phyloP scores from a whole-genome alignment of 257 asterid genomes.

The Lavandula angustifolia region DNA sequence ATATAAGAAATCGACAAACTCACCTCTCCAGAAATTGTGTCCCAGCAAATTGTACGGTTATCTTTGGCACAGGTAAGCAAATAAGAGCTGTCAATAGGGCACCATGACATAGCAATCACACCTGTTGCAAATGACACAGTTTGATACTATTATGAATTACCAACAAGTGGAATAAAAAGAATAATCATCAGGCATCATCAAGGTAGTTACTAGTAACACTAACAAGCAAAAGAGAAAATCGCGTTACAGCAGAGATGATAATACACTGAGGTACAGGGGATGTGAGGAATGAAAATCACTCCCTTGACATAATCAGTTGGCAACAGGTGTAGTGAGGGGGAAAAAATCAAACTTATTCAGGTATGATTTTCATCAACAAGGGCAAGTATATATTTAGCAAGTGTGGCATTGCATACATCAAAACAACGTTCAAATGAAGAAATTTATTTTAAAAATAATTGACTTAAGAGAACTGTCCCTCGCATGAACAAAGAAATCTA shows the following conservation, averaged over 20 bases:
- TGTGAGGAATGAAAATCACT: neutral
- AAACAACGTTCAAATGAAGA: neutral
- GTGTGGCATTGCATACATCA: neutral
- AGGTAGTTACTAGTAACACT: neutral
- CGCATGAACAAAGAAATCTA: neutral
- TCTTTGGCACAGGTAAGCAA: conserved; percentile 95
- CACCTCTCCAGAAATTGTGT: conserved; percentile 84
- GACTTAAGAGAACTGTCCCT: too few species aligned
- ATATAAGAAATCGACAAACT: conserved; percentile 24
- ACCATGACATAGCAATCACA: conserved; percentile 98
- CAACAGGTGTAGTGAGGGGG: conserved; percentile 2
- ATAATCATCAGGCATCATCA: neutral
- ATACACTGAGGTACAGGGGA: neutral
- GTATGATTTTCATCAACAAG: conserved; percentile 10
- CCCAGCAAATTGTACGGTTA: conserved; percentile 99
- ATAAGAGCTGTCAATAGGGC: conserved; percentile 91
- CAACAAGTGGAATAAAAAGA: neutral
- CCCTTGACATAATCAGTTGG: conserved; percentile 1
- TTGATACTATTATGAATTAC: conserved; percentile 1
- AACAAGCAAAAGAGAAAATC: conserved; percentile 14
- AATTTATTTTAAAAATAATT: neutral
- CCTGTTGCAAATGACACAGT: conserved; percentile 51
- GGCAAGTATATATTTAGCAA: neutral
- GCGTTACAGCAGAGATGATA: conserved; percentile 9
- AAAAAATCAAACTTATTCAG: conserved; percentile 14